Base-by-base conservation (phyloP, 2,329 filamentous ascomycete genomes). In the Calonectria ilicicola region DNA sequence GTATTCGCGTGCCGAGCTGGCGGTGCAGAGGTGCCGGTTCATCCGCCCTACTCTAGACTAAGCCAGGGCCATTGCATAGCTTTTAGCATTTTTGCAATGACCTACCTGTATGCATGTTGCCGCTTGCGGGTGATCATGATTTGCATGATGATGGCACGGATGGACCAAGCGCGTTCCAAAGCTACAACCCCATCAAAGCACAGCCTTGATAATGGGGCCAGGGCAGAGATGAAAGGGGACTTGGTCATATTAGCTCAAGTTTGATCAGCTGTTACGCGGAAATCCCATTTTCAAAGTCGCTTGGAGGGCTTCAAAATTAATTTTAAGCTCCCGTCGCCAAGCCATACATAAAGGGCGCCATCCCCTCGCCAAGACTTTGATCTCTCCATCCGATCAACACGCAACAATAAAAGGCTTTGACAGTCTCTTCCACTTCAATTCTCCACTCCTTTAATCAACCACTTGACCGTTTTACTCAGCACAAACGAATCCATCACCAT, bases 401-500 rank as follows among this genome's bases (percentile, higher is more conserved):
- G 17, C 21, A 26, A 40, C 21, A 60, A 58, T 32, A 29, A 26
- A 38, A 17, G 53, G 53, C 53, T 60, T 60, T 60, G 53, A 60
- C 32, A 60, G 53, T 60, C 35, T 23, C 53, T 60, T 40, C 35
- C 19, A 40, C 21, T 35, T 23, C 23, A 19, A 40, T 26, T 27
- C 38, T 60, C 21, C 9, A 26, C 53, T 1, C 26, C 7, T 60
- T 26, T 40, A 58, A 60, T 40, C 53, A 10, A 42, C 2, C 14
- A 9, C n/a, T 3, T 10, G 8, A 40, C 23, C 9, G 14, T 1
- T 51, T 7, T 38, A 7, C 17, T 60, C 21, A 23, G 8, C 21
- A 5, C 68, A 15, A 47, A 35, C 58, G 32, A 65, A 42, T 46
- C n/a, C 67, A 12, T 56, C 72, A 79, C 44, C 44, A 79, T 79